Conservation (phyloP, 371 early-diverging fungal genomes). For the Haplosporangium sp. region DNA sequence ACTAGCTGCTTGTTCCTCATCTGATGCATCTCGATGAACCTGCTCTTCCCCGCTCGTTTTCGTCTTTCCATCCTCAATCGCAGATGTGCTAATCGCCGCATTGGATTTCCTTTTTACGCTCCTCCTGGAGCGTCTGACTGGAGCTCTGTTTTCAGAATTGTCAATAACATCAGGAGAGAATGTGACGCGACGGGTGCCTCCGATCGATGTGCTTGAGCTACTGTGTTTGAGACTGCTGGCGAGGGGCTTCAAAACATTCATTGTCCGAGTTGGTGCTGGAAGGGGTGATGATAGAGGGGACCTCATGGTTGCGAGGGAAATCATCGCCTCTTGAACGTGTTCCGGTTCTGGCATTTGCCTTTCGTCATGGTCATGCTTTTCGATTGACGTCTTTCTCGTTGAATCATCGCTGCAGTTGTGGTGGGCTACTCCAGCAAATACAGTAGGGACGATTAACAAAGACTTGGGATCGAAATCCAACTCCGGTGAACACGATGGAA, state of each 20-base stretch:
- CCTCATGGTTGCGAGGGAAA: constrained; percentile 10
- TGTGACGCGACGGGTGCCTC: constrained; percentile 24
- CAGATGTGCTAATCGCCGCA: neutral
- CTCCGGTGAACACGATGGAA: constrained; percentile 4
- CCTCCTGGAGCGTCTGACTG: constrained; percentile 14
- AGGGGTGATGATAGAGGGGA: constrained; percentile 26
- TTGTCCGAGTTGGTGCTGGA: constrained; percentile 3
- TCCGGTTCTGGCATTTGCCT: neutral
- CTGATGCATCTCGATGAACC: too few species aligned
- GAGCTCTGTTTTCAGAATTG: constrained; percentile 30
- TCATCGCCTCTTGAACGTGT: neutral
- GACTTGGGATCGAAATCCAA: neutral
- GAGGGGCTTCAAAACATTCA: neutral
- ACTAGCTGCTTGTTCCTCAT: too few species aligned
- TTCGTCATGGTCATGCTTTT: neutral
- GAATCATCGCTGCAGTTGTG: too few species aligned
- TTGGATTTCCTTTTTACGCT: constrained; percentile 5
- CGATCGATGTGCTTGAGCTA: neutral
- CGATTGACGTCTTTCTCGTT: neutral
- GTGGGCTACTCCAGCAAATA: too few species aligned
- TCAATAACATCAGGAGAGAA: constrained; percentile 47
- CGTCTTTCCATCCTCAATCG: neutral
- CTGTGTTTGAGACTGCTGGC: constrained; percentile 15
- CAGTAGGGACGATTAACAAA: neutral
- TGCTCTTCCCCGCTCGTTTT: neutral